Percentiles rank a stretch among this genome's conserved stretches.
Evolutionary conservation across 208 protist species (phyloP).

Genomic region (Crithidia expoeki): DNA sequence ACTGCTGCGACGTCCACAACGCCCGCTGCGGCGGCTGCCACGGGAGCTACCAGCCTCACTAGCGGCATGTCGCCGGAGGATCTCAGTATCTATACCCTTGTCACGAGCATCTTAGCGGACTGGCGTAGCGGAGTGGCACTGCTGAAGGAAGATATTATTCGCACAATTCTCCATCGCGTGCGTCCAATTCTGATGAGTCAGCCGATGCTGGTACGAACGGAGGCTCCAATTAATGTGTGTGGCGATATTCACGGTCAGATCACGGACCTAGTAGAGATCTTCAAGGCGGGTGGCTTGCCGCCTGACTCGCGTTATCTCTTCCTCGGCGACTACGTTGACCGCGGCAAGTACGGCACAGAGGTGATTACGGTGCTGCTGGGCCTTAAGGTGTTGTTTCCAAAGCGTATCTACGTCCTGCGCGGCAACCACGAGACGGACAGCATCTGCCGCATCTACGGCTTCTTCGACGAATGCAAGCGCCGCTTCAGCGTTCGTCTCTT

Average conservation of each 20-base stretch:
- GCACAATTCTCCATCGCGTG: slow-evolving; percentile 52
- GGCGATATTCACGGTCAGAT: slow-evolving; percentile 90
- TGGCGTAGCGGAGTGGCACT: slow-evolving; percentile 45
- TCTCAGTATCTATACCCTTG: slow-evolving; percentile 19
- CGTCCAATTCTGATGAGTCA: slow-evolving; percentile 70
- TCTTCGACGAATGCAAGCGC: slow-evolving; percentile 94
- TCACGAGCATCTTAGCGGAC: slow-evolving; percentile 41
- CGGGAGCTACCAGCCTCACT: slow-evolving; percentile 14
- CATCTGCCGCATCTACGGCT: slow-evolving; percentile 87
- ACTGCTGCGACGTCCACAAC: neutral
- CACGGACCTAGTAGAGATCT: slow-evolving; percentile 80
- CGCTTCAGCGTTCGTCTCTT: slow-evolving; percentile 91
- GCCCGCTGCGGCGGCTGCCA: neutral
- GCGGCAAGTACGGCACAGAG: slow-evolving; percentile 97
- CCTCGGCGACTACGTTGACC: slow-evolving; percentile 95
- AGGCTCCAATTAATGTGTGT: slow-evolving; percentile 85
- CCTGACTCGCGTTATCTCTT: slow-evolving; percentile 96
- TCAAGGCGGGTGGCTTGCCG: slow-evolving; percentile 56
- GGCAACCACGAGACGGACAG: slow-evolving; percentile 91
- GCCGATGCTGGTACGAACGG: slow-evolving; percentile 82
- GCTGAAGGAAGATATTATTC: slow-evolving; percentile 59
- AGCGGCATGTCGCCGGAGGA: slow-evolving; percentile 24
- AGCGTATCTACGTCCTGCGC: slow-evolving; percentile 87
- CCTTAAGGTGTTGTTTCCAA: slow-evolving; percentile 79
- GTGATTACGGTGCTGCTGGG: slow-evolving; percentile 78